A percentile compares a stretch with the other conserved stretches of the same genome.
Conservation (phyloP, 805 yeast genomes). For the Cyberlindnera petersonii region DNA sequence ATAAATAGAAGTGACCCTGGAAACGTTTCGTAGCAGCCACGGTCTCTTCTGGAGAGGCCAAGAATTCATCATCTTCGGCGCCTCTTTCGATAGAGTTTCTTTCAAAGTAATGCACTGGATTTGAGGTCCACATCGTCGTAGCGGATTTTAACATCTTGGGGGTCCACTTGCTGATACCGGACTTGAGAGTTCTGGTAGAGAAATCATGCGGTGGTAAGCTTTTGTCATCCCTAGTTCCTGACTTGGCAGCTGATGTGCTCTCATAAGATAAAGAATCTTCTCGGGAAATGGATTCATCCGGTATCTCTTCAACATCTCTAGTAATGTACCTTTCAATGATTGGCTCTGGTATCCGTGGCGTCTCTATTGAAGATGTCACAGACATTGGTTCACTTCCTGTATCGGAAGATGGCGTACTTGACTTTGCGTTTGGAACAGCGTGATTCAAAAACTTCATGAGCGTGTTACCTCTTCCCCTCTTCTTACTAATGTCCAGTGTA, state of each 20-base stretch:
- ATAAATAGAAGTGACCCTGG: slow-evolving; percentile 60
- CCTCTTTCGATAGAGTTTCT: slow-evolving; percentile 37
- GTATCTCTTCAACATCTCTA: slow-evolving; percentile 15
- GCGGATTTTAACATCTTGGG: slow-evolving; percentile 25
- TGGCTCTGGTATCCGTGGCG: slow-evolving; percentile 8
- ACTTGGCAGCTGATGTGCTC: slow-evolving; percentile 2
- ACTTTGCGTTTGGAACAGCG: neutral
- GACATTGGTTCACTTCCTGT: slow-evolving; percentile 6
- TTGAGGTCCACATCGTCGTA: slow-evolving; percentile 50
- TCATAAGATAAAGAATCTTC: too few species aligned
- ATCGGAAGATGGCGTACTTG: neutral
- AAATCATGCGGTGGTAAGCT: slow-evolving; percentile 6
- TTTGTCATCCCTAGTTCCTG: slow-evolving; percentile 1
- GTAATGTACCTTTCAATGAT: slow-evolving; percentile 21
- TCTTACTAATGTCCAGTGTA: neutral
- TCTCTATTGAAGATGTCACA: neutral
- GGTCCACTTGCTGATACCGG: slow-evolving; percentile 18
- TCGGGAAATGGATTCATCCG: slow-evolving; percentile 7
- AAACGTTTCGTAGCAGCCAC: slow-evolving; percentile 53
- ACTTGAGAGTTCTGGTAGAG: slow-evolving; percentile 7
- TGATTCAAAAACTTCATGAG: slow-evolving; percentile 3
- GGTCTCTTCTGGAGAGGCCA: slow-evolving; percentile 42
- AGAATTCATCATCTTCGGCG: slow-evolving; percentile 43
- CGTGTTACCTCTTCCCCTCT: slow-evolving; percentile 2
- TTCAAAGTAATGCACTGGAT: slow-evolving; percentile 55